A percentile compares a stretch with the other conserved stretches of the same genome.
Conservation (phyloP, 2,329 filamentous ascomycete genomes). For the Monosporascus ibericus region DNA sequence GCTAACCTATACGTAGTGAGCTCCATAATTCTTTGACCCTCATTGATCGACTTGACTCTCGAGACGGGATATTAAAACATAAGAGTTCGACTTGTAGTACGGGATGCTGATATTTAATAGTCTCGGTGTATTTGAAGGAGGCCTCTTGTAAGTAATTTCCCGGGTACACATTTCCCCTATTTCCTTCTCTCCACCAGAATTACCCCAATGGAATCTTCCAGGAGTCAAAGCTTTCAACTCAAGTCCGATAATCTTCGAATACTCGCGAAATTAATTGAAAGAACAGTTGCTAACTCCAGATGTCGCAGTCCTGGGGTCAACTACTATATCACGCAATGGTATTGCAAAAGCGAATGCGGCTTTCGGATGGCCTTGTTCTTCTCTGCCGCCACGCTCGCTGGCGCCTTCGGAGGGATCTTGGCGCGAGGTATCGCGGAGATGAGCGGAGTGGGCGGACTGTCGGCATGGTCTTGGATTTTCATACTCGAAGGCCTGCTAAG, state of each 20-base stretch:
- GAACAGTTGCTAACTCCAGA: no score
- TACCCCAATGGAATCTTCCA: no score
- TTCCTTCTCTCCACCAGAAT: no score
- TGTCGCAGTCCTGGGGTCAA: slow-evolving; percentile 34
- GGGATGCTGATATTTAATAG: neutral
- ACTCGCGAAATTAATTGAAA: no score
- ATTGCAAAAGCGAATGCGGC: slow-evolving; percentile 53
- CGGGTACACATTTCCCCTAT: no score
- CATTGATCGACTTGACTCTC: slow-evolving; percentile 13
- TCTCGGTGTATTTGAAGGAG: slow-evolving; percentile 47
- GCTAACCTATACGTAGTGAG: no score
- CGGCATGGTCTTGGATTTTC: slow-evolving; percentile 77
- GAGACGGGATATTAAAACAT: no score
- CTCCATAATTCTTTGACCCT: no score
- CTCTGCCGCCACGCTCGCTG: slow-evolving; percentile 50
- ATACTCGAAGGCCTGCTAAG: slow-evolving; percentile 57
- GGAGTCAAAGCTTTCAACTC: no score
- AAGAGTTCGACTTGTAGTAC: no score
- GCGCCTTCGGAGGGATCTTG: slow-evolving; percentile 56
- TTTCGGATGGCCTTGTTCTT: slow-evolving; percentile 57
- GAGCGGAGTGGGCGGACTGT: slow-evolving; percentile 38
- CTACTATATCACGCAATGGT: slow-evolving; percentile 35
- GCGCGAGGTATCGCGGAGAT: slow-evolving; percentile 56
- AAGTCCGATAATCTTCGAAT: no score
- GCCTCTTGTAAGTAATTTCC: slow-evolving; percentile 36